phyloP scores from a whole-genome alignment of 768 basidiomycete genomes.

The Rhodotorula sphaerocarpa region DNA sequence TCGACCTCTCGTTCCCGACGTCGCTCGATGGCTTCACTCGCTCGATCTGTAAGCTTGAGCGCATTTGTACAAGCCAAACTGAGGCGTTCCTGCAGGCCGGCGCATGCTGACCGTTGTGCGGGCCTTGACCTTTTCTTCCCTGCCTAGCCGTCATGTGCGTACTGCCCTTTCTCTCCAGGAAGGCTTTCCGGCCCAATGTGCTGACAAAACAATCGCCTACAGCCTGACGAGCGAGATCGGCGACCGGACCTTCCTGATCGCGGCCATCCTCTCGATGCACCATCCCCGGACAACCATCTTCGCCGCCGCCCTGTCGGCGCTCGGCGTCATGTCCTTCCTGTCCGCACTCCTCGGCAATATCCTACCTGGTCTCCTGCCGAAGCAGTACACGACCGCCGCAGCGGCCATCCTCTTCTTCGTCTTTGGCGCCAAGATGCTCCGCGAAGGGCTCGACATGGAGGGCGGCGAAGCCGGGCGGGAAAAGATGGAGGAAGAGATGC shows the following conservation, averaged over 20 bases:
- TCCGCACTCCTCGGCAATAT: slow-evolving; percentile 89
- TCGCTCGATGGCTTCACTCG: slow-evolving; percentile 20
- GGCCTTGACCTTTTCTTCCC: too few relatives aligned
- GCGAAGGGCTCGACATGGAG: slow-evolving; percentile 74
- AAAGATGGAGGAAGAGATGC: slow-evolving; percentile 88
- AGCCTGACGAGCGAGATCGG: slow-evolving; percentile 66
- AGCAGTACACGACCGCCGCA: slow-evolving; percentile 57
- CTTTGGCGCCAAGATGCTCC: slow-evolving; percentile 81
- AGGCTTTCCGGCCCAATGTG: background rate
- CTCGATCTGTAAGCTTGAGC: slow-evolving; percentile 16
- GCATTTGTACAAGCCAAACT: background rate
- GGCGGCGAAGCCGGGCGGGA: slow-evolving; percentile 53
- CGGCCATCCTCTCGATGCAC: slow-evolving; percentile 80
- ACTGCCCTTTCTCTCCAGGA: background rate
- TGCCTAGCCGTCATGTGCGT: slow-evolving; percentile 7
- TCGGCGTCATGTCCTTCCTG: slow-evolving; percentile 86
- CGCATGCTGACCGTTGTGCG: background rate
- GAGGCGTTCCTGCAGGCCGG: too few relatives aligned
- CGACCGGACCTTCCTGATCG: slow-evolving; percentile 82
- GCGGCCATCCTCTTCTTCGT: slow-evolving; percentile 78
- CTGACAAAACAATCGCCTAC: rapidly evolving
- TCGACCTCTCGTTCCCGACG: slow-evolving; percentile 23
- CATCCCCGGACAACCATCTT: slow-evolving; percentile 75
- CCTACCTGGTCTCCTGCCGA: slow-evolving; percentile 73
- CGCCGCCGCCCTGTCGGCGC: slow-evolving; percentile 73